Evolutionary conservation across 345 rosid species (phyloP).

Genomic region (Hibiscus tridactylites): DNA sequence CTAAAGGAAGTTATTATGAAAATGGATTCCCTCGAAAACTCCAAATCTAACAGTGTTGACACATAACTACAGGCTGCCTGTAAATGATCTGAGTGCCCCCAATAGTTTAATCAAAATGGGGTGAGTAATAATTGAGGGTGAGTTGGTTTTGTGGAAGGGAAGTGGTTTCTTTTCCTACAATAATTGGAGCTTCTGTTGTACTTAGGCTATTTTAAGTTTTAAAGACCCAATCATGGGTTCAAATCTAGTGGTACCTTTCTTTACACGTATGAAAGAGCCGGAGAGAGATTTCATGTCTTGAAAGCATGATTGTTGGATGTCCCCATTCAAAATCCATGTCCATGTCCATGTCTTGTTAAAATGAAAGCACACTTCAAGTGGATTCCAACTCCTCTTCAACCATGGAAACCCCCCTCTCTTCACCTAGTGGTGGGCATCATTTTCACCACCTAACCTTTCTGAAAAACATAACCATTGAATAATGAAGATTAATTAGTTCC

Average conservation of each 20-base stretch:
- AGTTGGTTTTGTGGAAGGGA: constrained; percentile 12
- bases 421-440: constrained; percentile 51
- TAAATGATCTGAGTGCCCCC: not conserved
- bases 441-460: constrained; percentile 80
- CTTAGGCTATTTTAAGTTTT: constrained; percentile 21
- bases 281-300: constrained; percentile 28
- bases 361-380: constrained; percentile 61
- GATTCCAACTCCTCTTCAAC: constrained; percentile 95
- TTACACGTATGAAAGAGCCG: constrained; percentile 46
- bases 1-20: not conserved
- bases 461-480: constrained; percentile 32
- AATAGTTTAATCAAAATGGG: constrained; percentile 4
- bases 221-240: constrained; percentile 52
- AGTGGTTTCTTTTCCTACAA: constrained; percentile 26
- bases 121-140: not conserved
- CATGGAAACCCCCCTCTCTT: constrained; percentile 30
- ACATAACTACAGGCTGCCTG: not conserved
- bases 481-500: constrained; percentile 8
- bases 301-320: constrained; percentile 43
- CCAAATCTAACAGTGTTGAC: not conserved
- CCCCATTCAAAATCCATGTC: constrained; percentile 25
- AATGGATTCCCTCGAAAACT: constrained; percentile 7
- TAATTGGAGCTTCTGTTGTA: constrained; percentile 29
- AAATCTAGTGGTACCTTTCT: constrained; percentile 40
- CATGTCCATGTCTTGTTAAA: constrained; percentile 33